Evolutionary conservation across 129 eudicot genomes (phyloP).

Genomic region (Cynara cardunculus): DNA sequence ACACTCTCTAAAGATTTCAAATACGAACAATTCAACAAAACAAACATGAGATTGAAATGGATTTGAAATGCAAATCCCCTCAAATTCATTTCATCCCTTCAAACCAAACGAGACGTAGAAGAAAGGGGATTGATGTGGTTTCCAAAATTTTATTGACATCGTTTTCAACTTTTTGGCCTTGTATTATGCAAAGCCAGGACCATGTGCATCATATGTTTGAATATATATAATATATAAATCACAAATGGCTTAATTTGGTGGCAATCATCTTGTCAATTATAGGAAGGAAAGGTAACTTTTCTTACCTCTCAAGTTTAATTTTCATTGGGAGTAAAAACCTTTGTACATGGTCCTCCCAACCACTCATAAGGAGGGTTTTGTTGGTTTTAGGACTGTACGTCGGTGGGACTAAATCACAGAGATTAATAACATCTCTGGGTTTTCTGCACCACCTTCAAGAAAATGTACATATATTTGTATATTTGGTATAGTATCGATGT

Average conservation of each 20-base stretch:
- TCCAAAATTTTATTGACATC: neutral
- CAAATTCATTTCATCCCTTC: too few species aligned
- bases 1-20: too few species aligned
- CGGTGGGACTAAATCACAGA: neutral
- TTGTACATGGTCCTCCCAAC: too few species aligned
- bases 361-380: neutral
- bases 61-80: too few species aligned
- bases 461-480: too few species aligned
- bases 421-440: neutral
- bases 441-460: neutral
- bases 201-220: neutral
- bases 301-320: neutral
- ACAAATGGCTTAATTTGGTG: neutral
- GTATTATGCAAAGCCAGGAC: neutral
- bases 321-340: neutral
- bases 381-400: neutral
- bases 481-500: too few species aligned
- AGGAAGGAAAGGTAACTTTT: too few species aligned
- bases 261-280: neutral
- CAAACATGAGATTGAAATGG: too few species aligned
- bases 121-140: neutral
- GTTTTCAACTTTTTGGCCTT: neutral
- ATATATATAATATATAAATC: neutral
- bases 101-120: too few species aligned
- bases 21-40: too few species aligned